These are phyloP conservation scores for Iris macrosiphon DNA, from an alignment of 106 monocot genomes.

Conservation along the genomic window DNA sequence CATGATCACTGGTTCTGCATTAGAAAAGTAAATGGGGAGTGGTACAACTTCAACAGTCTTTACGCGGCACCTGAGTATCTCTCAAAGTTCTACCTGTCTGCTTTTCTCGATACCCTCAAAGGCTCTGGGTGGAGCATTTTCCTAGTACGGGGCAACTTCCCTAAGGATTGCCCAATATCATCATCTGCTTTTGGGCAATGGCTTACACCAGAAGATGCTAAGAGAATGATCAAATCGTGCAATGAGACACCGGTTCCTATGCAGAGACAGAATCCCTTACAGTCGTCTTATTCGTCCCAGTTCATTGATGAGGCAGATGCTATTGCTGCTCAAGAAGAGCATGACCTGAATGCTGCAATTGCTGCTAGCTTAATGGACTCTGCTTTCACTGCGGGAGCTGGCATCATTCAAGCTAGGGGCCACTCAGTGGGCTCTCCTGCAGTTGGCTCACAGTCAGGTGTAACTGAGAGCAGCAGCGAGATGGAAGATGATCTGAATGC, in stretches of 20 bases:
- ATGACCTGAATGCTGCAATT: slow-evolving; percentile 86
- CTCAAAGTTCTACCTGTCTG: slow-evolving; percentile 88
- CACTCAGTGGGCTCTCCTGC: background rate
- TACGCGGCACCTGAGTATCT: slow-evolving; percentile 92
- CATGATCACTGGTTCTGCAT: slow-evolving; percentile 97
- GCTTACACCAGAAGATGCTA: slow-evolving; percentile 89
- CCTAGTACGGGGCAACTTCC: slow-evolving; percentile 83
- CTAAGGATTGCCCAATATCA: slow-evolving; percentile 74
- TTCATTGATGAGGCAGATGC: slow-evolving; percentile 26
- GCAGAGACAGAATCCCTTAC: background rate
- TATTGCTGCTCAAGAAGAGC: slow-evolving; percentile 62
- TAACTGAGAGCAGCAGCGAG: background rate
- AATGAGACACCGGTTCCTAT: slow-evolving; percentile 23
- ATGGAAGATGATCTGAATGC: background rate
- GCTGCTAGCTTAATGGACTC: slow-evolving; percentile 80
- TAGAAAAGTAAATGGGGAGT: slow-evolving; percentile 83
- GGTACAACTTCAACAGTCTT: slow-evolving; percentile 98
- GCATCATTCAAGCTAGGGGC: background rate
- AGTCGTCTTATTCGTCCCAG: background rate
- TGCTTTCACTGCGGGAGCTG: background rate
- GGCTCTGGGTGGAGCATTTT: slow-evolving; percentile 93
- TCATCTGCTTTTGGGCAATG: slow-evolving; percentile 73
- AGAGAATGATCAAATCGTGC: slow-evolving; percentile 72
- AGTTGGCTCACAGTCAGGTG: background rate
- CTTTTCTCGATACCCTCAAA: slow-evolving; percentile 80